Evolutionary conservation across 345 rosid genomes (phyloP), one percentile per base, ranked within the genome.

Genomic region (Conringia planisiliqua): DNA sequence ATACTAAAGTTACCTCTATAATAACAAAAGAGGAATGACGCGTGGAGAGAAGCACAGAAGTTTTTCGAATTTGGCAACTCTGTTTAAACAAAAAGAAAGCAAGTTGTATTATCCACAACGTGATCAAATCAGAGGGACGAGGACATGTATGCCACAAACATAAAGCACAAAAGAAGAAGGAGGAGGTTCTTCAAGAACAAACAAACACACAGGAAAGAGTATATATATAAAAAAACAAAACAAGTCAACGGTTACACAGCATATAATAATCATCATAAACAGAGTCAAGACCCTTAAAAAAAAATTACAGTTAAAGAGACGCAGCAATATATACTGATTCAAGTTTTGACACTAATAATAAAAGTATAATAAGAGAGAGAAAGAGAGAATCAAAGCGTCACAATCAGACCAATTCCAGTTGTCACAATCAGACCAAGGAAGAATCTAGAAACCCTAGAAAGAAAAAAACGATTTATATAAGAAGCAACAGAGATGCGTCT

Each of bases 121-220:
- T 22, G 24, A 52, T 29, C 44, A 60, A 48, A 16, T 3, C 18
- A 18, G 12, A 54, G 33, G 42, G n/a, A 50, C 11, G 1, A 66
- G 35, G 35, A 75, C 75, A 70, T 77, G 75, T 55, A 70, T 4
- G n/a, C n/a, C 57, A n/a, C n/a, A n/a, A n/a, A n/a, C n/a, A n/a
- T n/a, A n/a, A n/a, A n/a, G n/a, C n/a, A n/a, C n/a, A n/a, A n/a
- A n/a, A n/a, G 0, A 42, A 64, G 44, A 36, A 54, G 32, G 22
- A 52, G 33, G 5, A 62, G 29, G 6, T 13, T 35, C 32, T 16
- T 16, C 50, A 43, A 57, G 59, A 26, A 60, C 29, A 59, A 46
- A 22, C 24, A 22, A 29, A 6, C 27, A 73, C 59, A 48, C 7
- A 48, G 29, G 2, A 20, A 59, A 8, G 44, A 40, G 14, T 13